A percentile compares a stretch with the other conserved stretches of the same genome.
Evolutionary conservation across 2,329 filamentous ascomycete genomes (phyloP).

Genomic region (Lasiodiplodia citricola): DNA sequence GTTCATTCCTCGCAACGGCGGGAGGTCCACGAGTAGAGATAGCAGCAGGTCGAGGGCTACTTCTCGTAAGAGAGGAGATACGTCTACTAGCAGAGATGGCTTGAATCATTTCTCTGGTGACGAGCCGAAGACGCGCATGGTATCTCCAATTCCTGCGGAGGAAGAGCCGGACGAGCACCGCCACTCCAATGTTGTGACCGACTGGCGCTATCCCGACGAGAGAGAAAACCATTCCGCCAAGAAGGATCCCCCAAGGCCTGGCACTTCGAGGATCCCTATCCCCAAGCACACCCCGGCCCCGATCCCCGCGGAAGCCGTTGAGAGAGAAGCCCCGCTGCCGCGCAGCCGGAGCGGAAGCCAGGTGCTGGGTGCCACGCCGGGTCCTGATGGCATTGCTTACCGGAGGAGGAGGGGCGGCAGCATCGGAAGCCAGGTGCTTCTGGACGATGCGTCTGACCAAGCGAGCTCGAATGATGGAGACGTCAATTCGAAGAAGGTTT

Average conservation of each 20-base stretch:
- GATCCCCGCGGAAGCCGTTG: constrained; percentile 72
- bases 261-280: constrained; percentile 83
- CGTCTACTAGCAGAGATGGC: constrained; percentile 36
- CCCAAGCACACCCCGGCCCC: constrained; percentile 80
- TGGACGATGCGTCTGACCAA: constrained; percentile 54
- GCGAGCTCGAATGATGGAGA: constrained; percentile 29
- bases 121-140: constrained; percentile 36
- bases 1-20: constrained; percentile 53
- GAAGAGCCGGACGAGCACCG: constrained; percentile 50
- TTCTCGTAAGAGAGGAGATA: constrained; percentile 38
- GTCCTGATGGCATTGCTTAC: constrained; percentile 3
- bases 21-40: constrained; percentile 36
- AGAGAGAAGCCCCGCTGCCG: constrained; percentile 72
- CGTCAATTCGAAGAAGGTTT: constrained; percentile 5
- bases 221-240: constrained; percentile 36
- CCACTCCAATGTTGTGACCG: constrained; percentile 60
- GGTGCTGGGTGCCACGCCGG: constrained; percentile 10
- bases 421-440: constrained; percentile 56
- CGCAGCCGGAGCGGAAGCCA: constrained; percentile 63
- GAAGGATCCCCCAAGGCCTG: constrained; percentile 49
- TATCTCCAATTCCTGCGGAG: constrained; percentile 49
- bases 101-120: constrained; percentile 1
- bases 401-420: constrained; percentile 72
- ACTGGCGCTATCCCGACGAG: constrained; percentile 74
- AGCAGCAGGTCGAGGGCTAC: constrained; percentile 44